Percentiles rank a stretch among this genome's conserved stretches.
Evolutionary conservation across 306 rosid genomes (phyloP).

Genomic region (Quercus ilex): DNA sequence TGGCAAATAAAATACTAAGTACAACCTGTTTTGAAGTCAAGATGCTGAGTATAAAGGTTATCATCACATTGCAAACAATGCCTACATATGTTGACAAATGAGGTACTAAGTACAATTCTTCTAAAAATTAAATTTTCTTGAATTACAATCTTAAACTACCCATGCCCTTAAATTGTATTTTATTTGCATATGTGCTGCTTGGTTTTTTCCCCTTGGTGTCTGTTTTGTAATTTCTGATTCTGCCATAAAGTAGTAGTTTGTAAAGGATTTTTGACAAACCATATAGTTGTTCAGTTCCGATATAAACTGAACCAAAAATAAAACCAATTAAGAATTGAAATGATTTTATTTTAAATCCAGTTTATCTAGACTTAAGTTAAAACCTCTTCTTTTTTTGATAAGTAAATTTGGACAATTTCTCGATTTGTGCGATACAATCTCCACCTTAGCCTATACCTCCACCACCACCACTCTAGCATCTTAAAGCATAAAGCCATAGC

Average conservation of each 20-base stretch:
- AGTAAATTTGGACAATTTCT: too few species aligned
- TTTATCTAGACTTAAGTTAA: too few species aligned
- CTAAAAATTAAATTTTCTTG: background rate
- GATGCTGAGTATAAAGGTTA: background rate
- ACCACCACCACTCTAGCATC: background rate
- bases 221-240: background rate
- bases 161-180: background rate
- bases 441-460: background rate
- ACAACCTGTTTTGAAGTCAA: background rate
- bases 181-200: background rate
- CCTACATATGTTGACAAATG: background rate
- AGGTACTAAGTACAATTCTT: background rate
- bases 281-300: too few species aligned
- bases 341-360: too few species aligned
- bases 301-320: too few species aligned
- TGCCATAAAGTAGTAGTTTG: background rate
- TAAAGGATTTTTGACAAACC: too few species aligned
- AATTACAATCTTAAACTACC: background rate
- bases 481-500: background rate
- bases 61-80: background rate
- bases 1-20: background rate
- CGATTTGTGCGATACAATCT: too few species aligned
- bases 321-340: too few species aligned
- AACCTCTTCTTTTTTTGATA: too few species aligned
- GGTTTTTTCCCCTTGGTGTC: background rate